Base-by-base conservation (phyloP, 2,329 filamentous ascomycete species). In the Aspergillaceae sp. region DNA sequence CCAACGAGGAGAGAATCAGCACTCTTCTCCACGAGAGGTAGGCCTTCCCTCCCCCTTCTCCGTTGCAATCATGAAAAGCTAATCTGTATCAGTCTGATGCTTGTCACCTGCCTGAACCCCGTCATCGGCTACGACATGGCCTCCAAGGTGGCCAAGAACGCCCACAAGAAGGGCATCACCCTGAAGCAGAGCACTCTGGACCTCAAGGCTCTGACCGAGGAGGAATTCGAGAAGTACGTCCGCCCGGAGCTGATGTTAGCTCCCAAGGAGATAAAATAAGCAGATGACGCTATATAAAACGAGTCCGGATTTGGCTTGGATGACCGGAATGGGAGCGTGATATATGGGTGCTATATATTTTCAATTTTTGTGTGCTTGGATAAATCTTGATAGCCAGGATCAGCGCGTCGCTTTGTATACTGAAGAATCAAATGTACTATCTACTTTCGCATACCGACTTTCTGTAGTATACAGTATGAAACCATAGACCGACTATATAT, bases 111-210 rank as follows among this genome's bases (percentile, higher is more conserved):
- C 77, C 78, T 97, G 52, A 96, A 96, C 78, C 89, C 90, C 57
- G 87, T 94, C 70, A 96, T 97, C 65, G 91, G 90, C 50, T 95
- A 96, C 71, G 90, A 96, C 67, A 94, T 94, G 87, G 90, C 90
- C 44, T 89, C 84, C 71, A 94, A 94, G 77, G 90, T 95, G 27
- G 90, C 90, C 63, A 96, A 96, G 83, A 94, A 98, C 65, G 92
- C 92, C 10, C 92, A 98, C 76, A 96, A 96, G 81, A 97, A 97
- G 81, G 89, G 89, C 32, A 73, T 91, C 43, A 96, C 89, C 27
- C 79, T 98, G 48, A 96, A 96, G 78, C 74, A 94, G 73, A 91
- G 86, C 62, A 91, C 92, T 19, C 82, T 97, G 77, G 87, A 97
- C 76, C 79, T 98, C 56, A 80, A 95, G 57, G 91, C 89, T 40